phyloP scores from a whole-genome alignment of 352 stramenopile species.

The Pythium rhizo-oryzae region DNA sequence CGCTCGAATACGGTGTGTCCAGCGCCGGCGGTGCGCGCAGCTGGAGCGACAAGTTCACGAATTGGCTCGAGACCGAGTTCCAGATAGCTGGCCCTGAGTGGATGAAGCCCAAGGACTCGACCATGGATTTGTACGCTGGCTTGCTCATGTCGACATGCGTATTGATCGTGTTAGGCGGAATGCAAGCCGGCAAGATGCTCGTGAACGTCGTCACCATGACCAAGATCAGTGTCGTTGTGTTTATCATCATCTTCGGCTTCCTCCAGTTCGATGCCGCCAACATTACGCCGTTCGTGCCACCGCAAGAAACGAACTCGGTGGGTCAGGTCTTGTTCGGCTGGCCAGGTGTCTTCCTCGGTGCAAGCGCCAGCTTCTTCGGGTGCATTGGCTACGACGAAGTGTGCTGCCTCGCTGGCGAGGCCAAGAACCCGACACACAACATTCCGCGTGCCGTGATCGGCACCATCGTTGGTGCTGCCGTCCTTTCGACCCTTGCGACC shows the following conservation, averaged over 20 bases:
- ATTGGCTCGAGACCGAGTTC: slow-evolving; percentile 72
- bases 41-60: slow-evolving; percentile 94
- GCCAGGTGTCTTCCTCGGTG: slow-evolving; percentile 86
- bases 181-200: slow-evolving; percentile 88
- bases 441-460: slow-evolving; percentile 91
- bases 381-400: slow-evolving; percentile 98
- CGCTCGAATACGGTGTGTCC: slow-evolving; percentile 93
- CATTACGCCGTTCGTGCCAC: slow-evolving; percentile 85
- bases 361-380: slow-evolving; percentile 95
- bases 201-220: slow-evolving; percentile 92
- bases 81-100: slow-evolving; percentile 44
- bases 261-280: slow-evolving; percentile 82
- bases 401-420: slow-evolving; percentile 91
- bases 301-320: slow-evolving; percentile 27
- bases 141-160: slow-evolving; percentile 78
- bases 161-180: slow-evolving; percentile 73
- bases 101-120: slow-evolving; percentile 71
- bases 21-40: slow-evolving; percentile 89
- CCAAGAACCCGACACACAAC: slow-evolving; percentile 83
- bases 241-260: slow-evolving; percentile 93
- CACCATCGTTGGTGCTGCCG: slow-evolving; percentile 84
- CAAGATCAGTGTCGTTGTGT: slow-evolving; percentile 90
- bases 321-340: slow-evolving; percentile 62
- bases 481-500: slow-evolving; percentile 86
- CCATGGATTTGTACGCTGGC: slow-evolving; percentile 70